Percentiles rank a stretch among this genome's conserved stretches.
These are phyloP conservation scores for Ustilago tritici DNA, from an alignment of 1,284 basidiomycete species.

Conservation along the genomic window DNA sequence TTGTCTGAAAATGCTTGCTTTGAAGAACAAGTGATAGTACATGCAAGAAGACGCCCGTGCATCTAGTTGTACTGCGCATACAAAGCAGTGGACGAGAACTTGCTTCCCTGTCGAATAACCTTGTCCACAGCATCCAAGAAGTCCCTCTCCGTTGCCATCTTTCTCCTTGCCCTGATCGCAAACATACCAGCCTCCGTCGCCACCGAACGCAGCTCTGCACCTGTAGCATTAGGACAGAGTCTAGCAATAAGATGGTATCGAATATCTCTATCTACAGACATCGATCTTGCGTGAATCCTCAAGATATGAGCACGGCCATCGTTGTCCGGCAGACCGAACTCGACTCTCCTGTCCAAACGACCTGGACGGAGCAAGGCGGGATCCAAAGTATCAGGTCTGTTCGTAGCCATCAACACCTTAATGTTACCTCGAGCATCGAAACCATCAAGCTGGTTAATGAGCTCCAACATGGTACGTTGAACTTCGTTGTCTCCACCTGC, in stretches of 20 bases:
- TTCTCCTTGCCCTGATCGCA: conserved; percentile 94
- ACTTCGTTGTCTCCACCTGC: conserved; percentile 99
- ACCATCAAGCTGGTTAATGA: conserved; percentile 98
- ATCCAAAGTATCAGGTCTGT: conserved; percentile 97
- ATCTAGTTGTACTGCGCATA: conserved; percentile 62
- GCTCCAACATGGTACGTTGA: conserved; percentile 98
- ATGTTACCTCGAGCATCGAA: conserved; percentile 99
- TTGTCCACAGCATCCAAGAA: conserved; percentile 98
- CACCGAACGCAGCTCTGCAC: conserved; percentile 94
- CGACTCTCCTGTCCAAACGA: conserved; percentile 92
- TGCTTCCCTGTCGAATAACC: conserved; percentile 95
- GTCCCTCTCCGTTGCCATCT: conserved; percentile 96
- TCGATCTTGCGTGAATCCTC: conserved; percentile 92
- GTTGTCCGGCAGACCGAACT: conserved; percentile 94
- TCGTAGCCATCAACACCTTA: conserved; percentile 99
- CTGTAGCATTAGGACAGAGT: conserved; percentile 96
- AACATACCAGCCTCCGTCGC: conserved; percentile 99
- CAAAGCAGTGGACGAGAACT: conserved; percentile 78
- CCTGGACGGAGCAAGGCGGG: conserved; percentile 96
- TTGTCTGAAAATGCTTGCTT: conserved; percentile 5
- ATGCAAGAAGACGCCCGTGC: conserved; percentile 1
- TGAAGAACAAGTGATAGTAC: conserved; percentile 21
- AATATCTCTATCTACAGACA: conserved; percentile 97
- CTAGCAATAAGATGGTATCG: conserved; percentile 97
- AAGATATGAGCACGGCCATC: conserved; percentile 97